Conservation (phyloP, 257 asterid species). For the Striga asiatica region DNA sequence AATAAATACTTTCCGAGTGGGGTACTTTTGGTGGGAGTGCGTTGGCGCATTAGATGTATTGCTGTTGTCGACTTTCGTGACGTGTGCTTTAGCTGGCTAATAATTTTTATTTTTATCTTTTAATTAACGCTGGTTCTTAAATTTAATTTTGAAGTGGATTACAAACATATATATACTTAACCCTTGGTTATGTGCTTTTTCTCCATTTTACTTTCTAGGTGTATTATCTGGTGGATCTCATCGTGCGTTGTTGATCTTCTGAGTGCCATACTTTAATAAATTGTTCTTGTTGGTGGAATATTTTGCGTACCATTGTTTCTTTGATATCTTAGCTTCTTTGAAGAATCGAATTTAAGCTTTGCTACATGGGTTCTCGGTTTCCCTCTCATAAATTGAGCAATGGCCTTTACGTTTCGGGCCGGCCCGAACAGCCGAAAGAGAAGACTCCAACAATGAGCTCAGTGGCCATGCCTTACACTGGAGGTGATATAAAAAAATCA, state of each 20-base stretch:
- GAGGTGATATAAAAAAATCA: slow-evolving; percentile 70
- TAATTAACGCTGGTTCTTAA: background rate
- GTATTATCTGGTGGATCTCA: slow-evolving; percentile 12
- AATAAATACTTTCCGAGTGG: slow-evolving; percentile 6
- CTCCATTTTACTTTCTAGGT: slow-evolving; percentile 20
- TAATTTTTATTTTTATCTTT: too few relatives aligned
- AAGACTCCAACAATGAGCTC: slow-evolving; percentile 46
- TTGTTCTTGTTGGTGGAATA: background rate
- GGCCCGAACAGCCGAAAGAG: slow-evolving; percentile 64
- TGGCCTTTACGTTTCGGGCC: slow-evolving; percentile 74
- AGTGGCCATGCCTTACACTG: slow-evolving; percentile 73
- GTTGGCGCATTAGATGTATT: background rate
- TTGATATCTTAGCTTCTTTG: slow-evolving; percentile 15
- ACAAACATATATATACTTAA: background rate
- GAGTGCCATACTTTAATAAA: background rate
- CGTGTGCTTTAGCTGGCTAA: slow-evolving; percentile 1
- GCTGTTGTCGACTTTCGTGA: background rate
- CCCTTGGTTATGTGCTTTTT: too few relatives aligned
- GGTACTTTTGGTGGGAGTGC: background rate
- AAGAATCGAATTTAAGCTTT: slow-evolving; percentile 1
- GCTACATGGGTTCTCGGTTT: slow-evolving; percentile 58
- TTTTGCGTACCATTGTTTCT: background rate
- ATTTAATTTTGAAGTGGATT: background rate
- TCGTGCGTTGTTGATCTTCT: slow-evolving; percentile 14
- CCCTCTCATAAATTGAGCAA: slow-evolving; percentile 69